These are phyloP conservation scores for Botryococcus braunii DNA, from an alignment of 163 green algal species.

Conservation along the genomic window DNA sequence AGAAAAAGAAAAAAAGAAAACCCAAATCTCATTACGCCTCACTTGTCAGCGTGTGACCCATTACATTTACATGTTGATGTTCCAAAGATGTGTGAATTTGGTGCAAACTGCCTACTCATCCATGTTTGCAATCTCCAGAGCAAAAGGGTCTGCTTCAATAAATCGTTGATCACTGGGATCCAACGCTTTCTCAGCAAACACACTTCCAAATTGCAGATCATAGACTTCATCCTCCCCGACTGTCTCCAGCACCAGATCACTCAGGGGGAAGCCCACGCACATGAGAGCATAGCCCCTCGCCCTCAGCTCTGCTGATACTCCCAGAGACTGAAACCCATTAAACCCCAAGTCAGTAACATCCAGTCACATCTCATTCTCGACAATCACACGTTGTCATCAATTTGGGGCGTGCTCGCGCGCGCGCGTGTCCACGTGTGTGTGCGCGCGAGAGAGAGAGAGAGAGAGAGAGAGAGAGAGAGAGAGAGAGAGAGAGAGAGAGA, in stretches of 20 bases:
- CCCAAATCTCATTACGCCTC: no score
- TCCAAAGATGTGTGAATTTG: no score
- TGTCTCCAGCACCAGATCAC: constrained; percentile 79
- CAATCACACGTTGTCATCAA: no score
- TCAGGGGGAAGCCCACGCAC: constrained; percentile 78
- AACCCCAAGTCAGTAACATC: no score
- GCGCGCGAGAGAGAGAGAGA: no score
- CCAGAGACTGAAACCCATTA: constrained; percentile 54
- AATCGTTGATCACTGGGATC: constrained; percentile 40
- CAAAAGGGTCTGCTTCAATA: constrained; percentile 78
- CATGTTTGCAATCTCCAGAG: constrained; percentile 78
- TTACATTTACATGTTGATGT: no score
- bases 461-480: not conserved
- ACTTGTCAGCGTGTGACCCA: no score
- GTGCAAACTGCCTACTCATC: no score
- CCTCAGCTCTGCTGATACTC: constrained; percentile 60
- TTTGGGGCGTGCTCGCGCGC: no score
- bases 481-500: not conserved
- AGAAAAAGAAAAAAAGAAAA: no score
- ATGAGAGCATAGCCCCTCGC: constrained; percentile 90
- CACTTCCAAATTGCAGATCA: constrained; percentile 71
- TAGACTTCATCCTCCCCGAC: constrained; percentile 89
- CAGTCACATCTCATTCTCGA: no score
- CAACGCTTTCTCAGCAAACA: constrained; percentile 55
- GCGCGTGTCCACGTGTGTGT: no score